Percentiles rank a stretch among this genome's conserved stretches.
phyloP scores from a whole-genome alignment of 768 basidiomycete genomes.

The Porpolomopsis calyptriformis region DNA sequence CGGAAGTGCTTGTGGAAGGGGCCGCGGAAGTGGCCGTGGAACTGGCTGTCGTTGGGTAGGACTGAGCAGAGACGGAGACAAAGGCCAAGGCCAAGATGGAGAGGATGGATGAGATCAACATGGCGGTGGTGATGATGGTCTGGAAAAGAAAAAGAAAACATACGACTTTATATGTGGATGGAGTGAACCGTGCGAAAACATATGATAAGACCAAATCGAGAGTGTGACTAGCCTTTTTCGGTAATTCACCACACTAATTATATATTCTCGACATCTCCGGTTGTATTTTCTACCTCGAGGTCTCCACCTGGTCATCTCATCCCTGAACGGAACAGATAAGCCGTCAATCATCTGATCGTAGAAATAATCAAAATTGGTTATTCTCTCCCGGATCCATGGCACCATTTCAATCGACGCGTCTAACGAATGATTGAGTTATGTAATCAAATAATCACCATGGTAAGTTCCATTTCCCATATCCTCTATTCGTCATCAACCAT shows the following conservation, averaged over 20 bases:
- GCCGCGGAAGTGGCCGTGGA: background rate
- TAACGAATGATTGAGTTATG: too few relatives aligned
- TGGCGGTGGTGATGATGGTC: background rate
- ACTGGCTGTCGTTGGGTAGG: background rate
- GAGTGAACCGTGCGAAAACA: background rate
- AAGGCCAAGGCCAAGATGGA: background rate
- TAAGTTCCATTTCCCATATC: background rate
- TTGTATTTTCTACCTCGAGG: background rate
- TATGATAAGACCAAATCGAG: background rate
- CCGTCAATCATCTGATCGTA: too few relatives aligned
- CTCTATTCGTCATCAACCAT: background rate
- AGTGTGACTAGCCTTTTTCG: background rate
- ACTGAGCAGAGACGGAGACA: background rate
- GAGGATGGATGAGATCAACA: background rate
- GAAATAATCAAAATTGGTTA: too few relatives aligned
- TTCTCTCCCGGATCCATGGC: too few relatives aligned
- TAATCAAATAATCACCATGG: too few relatives aligned
- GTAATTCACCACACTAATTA: background rate
- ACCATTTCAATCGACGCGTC: too few relatives aligned
- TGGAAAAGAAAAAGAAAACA: background rate
- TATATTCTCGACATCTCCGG: background rate
- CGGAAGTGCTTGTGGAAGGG: slow-evolving; percentile 7
- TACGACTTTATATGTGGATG: background rate
- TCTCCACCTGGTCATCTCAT: background rate
- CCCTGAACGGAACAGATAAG: too few relatives aligned